A percentile compares a stretch with the other conserved stretches of the same genome.
Evolutionary conservation across 169 alveolate species (phyloP).

Genomic region (Eimeria acervulina): DNA sequence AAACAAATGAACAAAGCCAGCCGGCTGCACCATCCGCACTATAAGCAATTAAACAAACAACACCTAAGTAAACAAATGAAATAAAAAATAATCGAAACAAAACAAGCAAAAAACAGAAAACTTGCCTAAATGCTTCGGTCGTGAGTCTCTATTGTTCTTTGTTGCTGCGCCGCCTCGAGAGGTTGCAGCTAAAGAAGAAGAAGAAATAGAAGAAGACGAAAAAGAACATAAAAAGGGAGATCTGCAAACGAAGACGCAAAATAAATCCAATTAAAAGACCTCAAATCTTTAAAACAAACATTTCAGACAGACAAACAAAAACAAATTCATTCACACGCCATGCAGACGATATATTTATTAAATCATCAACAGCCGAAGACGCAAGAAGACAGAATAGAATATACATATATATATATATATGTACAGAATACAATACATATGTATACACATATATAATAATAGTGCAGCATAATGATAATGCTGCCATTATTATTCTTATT

Average conservation of each 20-base stretch:
- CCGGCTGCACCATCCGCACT: too few species aligned
- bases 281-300: too few species aligned
- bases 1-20: not conserved
- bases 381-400: too few species aligned
- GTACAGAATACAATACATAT: too few species aligned
- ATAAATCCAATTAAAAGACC: not conserved
- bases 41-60: too few species aligned
- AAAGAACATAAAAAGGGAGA: not conserved
- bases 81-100: not conserved
- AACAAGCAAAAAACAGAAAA: not conserved
- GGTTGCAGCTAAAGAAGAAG: conserved; percentile 85
- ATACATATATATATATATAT: too few species aligned
- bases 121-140: conserved; percentile 91
- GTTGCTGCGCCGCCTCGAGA: conserved; percentile 94
- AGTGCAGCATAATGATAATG: too few species aligned
- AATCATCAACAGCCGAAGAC: too few species aligned
- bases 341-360: not conserved
- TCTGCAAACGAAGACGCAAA: not conserved
- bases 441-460: too few species aligned
- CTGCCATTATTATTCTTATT: too few species aligned
- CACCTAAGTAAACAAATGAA: not conserved
- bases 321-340: too few species aligned
- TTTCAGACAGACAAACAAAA: not conserved
- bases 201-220: not conserved
- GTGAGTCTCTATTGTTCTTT: conserved; percentile 93